Evolutionary conservation across 768 basidiomycete genomes (phyloP).

Genomic region (Calocera viscosa): DNA sequence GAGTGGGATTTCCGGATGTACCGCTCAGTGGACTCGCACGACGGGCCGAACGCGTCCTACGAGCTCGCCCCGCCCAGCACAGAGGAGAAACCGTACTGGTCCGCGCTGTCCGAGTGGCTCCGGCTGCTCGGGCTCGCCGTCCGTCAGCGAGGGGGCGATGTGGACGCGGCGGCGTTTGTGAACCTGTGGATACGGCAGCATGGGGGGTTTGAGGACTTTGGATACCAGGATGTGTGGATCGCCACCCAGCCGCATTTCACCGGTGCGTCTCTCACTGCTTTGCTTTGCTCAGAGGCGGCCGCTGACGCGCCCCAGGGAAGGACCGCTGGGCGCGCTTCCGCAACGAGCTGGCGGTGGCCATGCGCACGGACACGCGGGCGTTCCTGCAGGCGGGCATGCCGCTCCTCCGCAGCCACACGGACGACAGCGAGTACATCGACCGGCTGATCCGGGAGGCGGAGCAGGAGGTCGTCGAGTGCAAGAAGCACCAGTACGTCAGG

Average conservation of each 20-base stretch:
- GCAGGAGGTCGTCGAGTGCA: background rate
- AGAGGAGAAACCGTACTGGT: constrained; percentile 25
- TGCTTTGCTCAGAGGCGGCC: background rate
- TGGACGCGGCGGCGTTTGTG: constrained; percentile 49
- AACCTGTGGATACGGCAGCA: constrained; percentile 44
- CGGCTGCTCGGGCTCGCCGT: constrained; percentile 43
- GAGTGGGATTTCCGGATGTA: constrained; percentile 64
- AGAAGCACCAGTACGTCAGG: background rate
- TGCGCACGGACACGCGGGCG: background rate
- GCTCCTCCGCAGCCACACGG: background rate
- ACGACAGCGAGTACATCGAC: background rate
- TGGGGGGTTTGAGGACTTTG: constrained; percentile 36
- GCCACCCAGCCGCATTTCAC: constrained; percentile 37
- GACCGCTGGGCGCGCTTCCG: constrained; percentile 2
- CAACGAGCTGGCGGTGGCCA: background rate
- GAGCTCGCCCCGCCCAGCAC: constrained; percentile 34
- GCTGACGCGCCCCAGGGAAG: background rate
- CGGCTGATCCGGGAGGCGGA: background rate
- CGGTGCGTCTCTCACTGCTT: background rate
- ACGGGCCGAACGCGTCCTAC: constrained; percentile 4
- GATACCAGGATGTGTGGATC: constrained; percentile 48
- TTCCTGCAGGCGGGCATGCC: background rate
- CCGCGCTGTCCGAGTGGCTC: constrained; percentile 56
- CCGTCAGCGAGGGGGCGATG: constrained; percentile 44
- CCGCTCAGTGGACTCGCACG: constrained; percentile 36